Conservation (phyloP, 495 filamentous ascomycete genomes). For the Xylaria flabelliformis region DNA sequence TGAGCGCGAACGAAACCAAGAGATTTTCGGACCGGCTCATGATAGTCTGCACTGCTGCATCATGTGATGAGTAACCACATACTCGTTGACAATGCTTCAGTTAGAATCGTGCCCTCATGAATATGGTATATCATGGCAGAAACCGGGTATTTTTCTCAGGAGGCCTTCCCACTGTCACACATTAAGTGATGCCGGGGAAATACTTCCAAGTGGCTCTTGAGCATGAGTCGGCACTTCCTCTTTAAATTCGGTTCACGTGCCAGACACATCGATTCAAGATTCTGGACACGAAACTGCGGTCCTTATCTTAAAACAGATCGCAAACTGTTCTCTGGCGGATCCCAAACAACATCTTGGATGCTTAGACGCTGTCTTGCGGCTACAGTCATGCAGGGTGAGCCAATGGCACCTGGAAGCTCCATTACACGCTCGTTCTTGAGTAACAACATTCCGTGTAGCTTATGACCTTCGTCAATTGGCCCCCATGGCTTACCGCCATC, state of each 20-base stretch:
- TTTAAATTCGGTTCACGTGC: background rate
- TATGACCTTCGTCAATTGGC: conserved; percentile 26
- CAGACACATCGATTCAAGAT: background rate
- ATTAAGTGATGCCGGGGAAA: background rate
- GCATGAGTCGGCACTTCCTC: background rate
- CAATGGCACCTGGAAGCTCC: conserved; percentile 26
- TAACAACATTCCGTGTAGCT: conserved; percentile 31
- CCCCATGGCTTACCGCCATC: conserved; percentile 12
- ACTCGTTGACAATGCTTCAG: background rate
- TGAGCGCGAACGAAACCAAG: conserved; percentile 57
- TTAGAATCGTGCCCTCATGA: background rate
- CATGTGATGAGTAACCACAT: conserved; percentile 44
- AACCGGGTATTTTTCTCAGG: background rate
- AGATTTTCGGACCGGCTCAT: conserved; percentile 58
- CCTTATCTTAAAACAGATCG: conserved; percentile 36
- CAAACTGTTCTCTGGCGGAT: conserved; percentile 32
- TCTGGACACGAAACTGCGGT: background rate
- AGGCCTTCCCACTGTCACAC: background rate
- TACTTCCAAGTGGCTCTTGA: background rate
- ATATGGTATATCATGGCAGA: background rate
- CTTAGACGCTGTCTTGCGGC: conserved; percentile 31
- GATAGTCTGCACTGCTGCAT: conserved; percentile 48
- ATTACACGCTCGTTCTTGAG: conserved; percentile 28
- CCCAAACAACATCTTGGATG: conserved; percentile 40
- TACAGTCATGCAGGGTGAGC: conserved; percentile 26